Conservation (phyloP, 306 rosid species). For the Styphnolobium japonicum region DNA sequence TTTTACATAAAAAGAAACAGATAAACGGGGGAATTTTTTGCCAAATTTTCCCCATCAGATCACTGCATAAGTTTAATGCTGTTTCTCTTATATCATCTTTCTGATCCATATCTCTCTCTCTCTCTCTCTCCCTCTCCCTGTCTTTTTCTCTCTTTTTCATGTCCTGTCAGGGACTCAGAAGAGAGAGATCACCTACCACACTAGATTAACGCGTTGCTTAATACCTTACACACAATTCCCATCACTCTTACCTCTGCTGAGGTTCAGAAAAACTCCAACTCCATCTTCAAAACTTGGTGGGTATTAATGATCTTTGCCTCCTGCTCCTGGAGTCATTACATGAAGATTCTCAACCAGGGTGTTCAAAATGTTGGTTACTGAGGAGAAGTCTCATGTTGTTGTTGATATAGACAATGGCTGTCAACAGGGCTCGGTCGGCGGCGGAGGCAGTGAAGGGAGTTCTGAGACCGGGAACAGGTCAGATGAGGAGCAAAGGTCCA, state of each 20-base stretch:
- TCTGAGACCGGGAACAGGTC: constrained; percentile 14
- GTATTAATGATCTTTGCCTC: constrained; percentile 44
- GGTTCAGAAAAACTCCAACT: constrained; percentile 24
- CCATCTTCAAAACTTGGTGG: constrained; percentile 36
- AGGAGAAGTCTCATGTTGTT: constrained; percentile 43
- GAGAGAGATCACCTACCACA: constrained; percentile 43
- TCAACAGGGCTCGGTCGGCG: constrained; percentile 39
- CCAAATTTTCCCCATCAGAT: constrained; percentile 13
- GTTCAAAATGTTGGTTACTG: constrained; percentile 46
- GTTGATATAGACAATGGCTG: constrained; percentile 37
- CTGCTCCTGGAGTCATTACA: constrained; percentile 47
- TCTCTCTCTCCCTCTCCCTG: constrained; percentile 29
- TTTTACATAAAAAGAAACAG: not conserved
- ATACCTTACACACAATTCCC: constrained; percentile 30
- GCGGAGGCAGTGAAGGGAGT: not conserved
- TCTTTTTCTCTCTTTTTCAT: constrained; percentile 26
- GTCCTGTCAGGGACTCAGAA: constrained; percentile 26
- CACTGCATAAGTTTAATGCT: constrained; percentile 28
- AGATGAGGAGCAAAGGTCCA: constrained; percentile 39
- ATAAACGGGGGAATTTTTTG: not conserved
- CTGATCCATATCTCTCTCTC: not conserved
- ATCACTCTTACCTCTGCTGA: not conserved
- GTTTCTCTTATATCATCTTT: constrained; percentile 23
- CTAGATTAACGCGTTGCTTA: constrained; percentile 27
- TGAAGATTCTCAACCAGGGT: constrained; percentile 64